These are phyloP conservation scores for Alternaria sp. DNA, from an alignment of 2,329 filamentous ascomycete species.

Conservation along the genomic window DNA sequence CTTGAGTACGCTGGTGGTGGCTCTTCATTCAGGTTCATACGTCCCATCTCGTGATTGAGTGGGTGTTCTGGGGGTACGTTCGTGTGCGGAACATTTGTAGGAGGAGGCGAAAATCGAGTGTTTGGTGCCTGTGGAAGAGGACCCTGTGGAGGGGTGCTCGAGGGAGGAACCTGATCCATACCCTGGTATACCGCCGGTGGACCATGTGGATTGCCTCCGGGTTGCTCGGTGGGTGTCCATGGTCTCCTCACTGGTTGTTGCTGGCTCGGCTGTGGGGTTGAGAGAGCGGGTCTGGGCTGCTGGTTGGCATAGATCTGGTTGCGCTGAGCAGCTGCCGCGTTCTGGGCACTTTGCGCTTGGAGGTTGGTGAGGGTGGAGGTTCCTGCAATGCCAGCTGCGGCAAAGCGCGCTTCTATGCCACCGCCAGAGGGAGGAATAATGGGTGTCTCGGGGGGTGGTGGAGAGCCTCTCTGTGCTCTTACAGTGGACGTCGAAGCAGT, in stretches of 20 bases:
- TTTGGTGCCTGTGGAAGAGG: slow-evolving; percentile 41
- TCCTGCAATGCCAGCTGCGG: slow-evolving; percentile 88
- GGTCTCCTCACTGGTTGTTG: slow-evolving; percentile 67
- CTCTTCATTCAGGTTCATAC: slow-evolving; percentile 80
- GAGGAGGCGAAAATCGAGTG: slow-evolving; percentile 39
- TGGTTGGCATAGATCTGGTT: slow-evolving; percentile 74
- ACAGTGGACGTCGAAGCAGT: slow-evolving; percentile 95
- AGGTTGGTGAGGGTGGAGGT: slow-evolving; percentile 82
- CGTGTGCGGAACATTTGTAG: slow-evolving; percentile 21
- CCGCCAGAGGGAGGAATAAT: slow-evolving; percentile 78
- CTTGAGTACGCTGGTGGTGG: slow-evolving; percentile 97
- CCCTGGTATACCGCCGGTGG: slow-evolving; percentile 94
- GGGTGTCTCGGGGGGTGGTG: slow-evolving; percentile 93
- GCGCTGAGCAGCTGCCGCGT: slow-evolving; percentile 82
- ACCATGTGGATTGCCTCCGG: slow-evolving; percentile 85
- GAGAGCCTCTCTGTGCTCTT: slow-evolving; percentile 88
- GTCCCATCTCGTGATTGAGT: slow-evolving; percentile 86
- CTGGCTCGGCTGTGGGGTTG: slow-evolving; percentile 54
- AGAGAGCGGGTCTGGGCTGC: slow-evolving; percentile 58
- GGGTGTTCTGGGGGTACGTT: slow-evolving; percentile 62
- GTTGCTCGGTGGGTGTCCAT: slow-evolving; percentile 94
- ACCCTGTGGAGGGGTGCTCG: slow-evolving; percentile 52
- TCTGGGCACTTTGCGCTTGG: slow-evolving; percentile 77
- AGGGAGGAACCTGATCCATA: slow-evolving; percentile 68
- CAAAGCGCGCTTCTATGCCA: slow-evolving; percentile 90